Base-by-base conservation (phyloP, 1,139 yeast species). In the Geotrichum phurueaensis region DNA sequence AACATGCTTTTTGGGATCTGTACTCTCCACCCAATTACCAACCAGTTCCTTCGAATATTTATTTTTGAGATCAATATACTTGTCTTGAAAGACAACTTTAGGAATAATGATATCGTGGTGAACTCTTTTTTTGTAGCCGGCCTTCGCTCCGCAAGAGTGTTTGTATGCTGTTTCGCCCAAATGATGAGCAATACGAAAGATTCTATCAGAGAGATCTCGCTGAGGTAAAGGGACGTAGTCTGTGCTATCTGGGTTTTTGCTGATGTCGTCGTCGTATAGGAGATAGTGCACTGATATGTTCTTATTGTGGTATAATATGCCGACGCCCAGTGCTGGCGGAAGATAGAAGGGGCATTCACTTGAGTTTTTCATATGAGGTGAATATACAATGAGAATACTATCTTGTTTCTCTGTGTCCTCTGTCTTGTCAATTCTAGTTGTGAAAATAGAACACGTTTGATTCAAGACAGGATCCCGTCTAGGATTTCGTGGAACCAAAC, bases 1-100 rank as follows among this genome's bases (percentile, higher is more conserved):
- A 0, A 92, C 98, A 74, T 94, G 99, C 72, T 94, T 94, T 67
- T 86, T 83, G 1, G 98, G 98, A 73, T 94, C 97, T 1, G 99
- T 94, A 53, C 86, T 85, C 73, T 94, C 99, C 23, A 81, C 84
- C 99, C 99, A 94, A 67, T 81, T 82, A 50, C 85, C 87, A n/a
- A 91, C 92, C 59, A 92, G 75, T 23, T 77, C 75, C 51, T 86
- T 83, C 0, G 96, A 89, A 71, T 92, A 89, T 71, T 86, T 88
- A 71, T 87, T 89, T 75, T 94, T 94, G 67, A 94, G 78, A 36
- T 83, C 78, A 53, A 89, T 86, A 70, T 94, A 94, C 62, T 89
- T 77, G 69, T 90, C 87, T 72, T 94, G 98, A 69, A 92, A 92
- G 12, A 83, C 79, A 31, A 87, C 88, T 68, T 89, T 88, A 52